A percentile compares a stretch with the other conserved stretches of the same genome.
Conservation (phyloP, 208 protist genomes). For the Vickermania ingenoplastis region DNA sequence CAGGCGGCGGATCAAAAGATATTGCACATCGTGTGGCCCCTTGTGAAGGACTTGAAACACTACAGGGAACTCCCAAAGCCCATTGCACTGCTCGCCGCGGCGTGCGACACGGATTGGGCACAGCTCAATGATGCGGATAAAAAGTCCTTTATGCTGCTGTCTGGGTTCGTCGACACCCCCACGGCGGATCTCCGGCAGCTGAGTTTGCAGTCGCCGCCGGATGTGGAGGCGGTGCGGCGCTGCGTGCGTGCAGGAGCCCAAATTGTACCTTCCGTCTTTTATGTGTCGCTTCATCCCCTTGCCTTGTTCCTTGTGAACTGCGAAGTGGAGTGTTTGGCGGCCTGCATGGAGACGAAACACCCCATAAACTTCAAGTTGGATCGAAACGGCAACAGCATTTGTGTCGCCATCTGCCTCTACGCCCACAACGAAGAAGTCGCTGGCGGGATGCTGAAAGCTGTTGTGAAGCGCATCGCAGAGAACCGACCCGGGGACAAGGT, state of each 20-base stretch:
- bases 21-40: neutral
- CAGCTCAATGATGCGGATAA: neutral
- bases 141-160: neutral
- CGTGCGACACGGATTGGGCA: neutral
- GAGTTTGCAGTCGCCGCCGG: neutral
- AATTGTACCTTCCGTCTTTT: neutral
- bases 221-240: neutral
- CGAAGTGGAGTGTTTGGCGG: neutral
- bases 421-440: neutral
- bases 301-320: neutral
- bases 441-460: neutral
- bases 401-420: neutral
- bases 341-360: neutral
- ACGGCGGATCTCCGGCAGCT: neutral
- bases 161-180: neutral
- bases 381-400: neutral
- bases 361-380: neutral
- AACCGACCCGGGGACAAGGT: neutral
- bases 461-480: neutral
- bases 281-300: neutral
- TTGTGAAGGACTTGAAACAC: neutral
- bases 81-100: neutral
- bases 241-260: neutral
- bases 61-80: neutral
- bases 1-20: neutral